Conservation (phyloP, 2,329 filamentous ascomycete genomes). For the Fusarium anguioides region DNA sequence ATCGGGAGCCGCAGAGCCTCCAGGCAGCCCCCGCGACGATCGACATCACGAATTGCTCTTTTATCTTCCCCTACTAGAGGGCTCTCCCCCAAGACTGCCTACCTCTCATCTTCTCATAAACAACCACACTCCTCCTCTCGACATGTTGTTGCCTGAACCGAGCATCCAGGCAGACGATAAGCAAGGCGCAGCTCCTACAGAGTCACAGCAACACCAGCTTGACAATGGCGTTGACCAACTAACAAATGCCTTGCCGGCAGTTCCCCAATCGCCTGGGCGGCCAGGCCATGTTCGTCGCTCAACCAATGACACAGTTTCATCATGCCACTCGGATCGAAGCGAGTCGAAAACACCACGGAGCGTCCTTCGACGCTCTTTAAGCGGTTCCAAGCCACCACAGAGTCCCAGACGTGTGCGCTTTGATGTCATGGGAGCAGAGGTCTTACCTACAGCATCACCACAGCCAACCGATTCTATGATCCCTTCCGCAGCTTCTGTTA, state of each 20-base stretch:
- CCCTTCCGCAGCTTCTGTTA: slow-evolving; percentile 43
- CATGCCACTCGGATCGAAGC: slow-evolving; percentile 64
- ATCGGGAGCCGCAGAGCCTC: slow-evolving; percentile 47
- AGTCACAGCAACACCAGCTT: slow-evolving; percentile 26
- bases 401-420: slow-evolving; percentile 73
- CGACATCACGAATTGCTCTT: slow-evolving; percentile 72
- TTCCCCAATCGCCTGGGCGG: slow-evolving; percentile 42
- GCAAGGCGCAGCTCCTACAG: slow-evolving; percentile 41
- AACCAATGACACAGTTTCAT: slow-evolving; percentile 63
- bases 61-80: slow-evolving; percentile 71
- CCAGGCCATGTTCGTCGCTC: slow-evolving; percentile 53
- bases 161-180: slow-evolving; percentile 40
- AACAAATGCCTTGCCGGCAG: slow-evolving; percentile 29
- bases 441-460: slow-evolving; percentile 69
- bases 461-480: slow-evolving; percentile 51
- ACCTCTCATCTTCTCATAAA: slow-evolving; percentile 32
- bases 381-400: slow-evolving; percentile 59
- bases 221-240: slow-evolving; percentile 22
- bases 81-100: slow-evolving; percentile 46
- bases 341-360: slow-evolving; percentile 63
- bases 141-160: slow-evolving; percentile 44
- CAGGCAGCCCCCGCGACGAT: slow-evolving; percentile 63
- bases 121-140: slow-evolving; percentile 30
- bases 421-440: slow-evolving; percentile 68
- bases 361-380: slow-evolving; percentile 67